phyloP scores from a whole-genome alignment of 2,329 filamentous ascomycete genomes.

The Trichoderma simmonsii region DNA sequence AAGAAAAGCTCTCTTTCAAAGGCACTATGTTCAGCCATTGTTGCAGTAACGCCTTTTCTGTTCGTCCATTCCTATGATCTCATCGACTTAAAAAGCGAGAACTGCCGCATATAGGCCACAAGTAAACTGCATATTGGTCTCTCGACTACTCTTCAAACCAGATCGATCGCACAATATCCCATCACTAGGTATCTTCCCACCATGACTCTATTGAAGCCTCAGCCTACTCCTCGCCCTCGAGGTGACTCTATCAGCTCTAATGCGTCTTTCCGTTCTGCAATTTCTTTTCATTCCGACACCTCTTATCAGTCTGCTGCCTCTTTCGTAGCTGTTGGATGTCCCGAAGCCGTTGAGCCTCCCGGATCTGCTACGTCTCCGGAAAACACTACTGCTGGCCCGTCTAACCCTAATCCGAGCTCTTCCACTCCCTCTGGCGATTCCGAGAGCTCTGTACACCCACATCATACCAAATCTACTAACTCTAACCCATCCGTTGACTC shows the following conservation, averaged over 20 bases:
- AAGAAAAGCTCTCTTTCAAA: background rate
- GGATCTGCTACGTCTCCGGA: background rate
- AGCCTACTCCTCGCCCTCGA: background rate
- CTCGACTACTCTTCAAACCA: background rate
- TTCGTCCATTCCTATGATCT: background rate
- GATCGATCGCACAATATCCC: background rate
- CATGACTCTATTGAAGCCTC: background rate
- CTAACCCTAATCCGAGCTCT: background rate
- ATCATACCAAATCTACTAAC: background rate
- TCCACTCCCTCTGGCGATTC: background rate
- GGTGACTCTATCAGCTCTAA: background rate
- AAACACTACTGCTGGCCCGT: background rate
- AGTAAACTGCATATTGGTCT: background rate
- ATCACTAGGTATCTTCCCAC: background rate
- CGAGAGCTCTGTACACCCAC: background rate
- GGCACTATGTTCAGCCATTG: background rate
- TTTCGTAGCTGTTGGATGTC: background rate
- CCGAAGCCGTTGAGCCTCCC: background rate
- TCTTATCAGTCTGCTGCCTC: background rate
- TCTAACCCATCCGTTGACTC: background rate
- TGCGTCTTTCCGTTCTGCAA: background rate
- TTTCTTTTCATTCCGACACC: background rate
- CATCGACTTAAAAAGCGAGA: background rate
- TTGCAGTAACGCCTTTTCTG: background rate
- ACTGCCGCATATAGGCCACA: background rate